Conservation (phyloP, 2,329 filamentous ascomycete species). For the Phialophora verrucosa region DNA sequence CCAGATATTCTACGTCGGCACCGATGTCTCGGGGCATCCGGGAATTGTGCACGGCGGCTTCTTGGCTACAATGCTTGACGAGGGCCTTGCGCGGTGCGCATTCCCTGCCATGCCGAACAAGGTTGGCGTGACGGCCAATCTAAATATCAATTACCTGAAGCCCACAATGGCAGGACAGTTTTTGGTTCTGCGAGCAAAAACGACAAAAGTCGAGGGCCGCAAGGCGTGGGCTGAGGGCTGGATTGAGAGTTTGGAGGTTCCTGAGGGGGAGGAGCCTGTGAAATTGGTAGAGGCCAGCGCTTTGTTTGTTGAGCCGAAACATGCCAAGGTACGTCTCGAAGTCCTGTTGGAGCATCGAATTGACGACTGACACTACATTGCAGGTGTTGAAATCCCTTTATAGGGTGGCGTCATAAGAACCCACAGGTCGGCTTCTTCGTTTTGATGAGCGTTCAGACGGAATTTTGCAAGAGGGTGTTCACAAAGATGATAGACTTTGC, state of each 20-base stretch:
- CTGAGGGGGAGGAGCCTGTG: slow-evolving; percentile 65
- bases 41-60: slow-evolving; percentile 90
- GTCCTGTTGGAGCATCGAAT: background rate
- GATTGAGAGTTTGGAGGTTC: slow-evolving; percentile 75
- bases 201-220: slow-evolving; percentile 83
- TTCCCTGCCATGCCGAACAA: slow-evolving; percentile 87
- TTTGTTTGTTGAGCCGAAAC: slow-evolving; percentile 85
- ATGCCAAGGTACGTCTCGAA: slow-evolving; percentile 66
- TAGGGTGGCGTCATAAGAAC: slow-evolving; percentile 20
- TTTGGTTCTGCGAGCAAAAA: slow-evolving; percentile 78
- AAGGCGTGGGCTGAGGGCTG: slow-evolving; percentile 93
- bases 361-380: slow-evolving; percentile 16
- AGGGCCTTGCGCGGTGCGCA: slow-evolving; percentile 84
- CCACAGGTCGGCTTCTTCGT: background rate
- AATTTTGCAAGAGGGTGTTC: background rate
- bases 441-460: background rate
- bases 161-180: slow-evolving; percentile 78
- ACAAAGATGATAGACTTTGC: slow-evolving; percentile 5
- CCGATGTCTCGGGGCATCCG: slow-evolving; percentile 83
- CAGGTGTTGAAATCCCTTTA: slow-evolving; percentile 39
- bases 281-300: slow-evolving; percentile 82
- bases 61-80: slow-evolving; percentile 89
- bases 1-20: slow-evolving; percentile 76
- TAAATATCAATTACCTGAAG: slow-evolving; percentile 80
- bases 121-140: slow-evolving; percentile 81